phyloP scores from a whole-genome alignment of 2,329 filamentous ascomycete species.

The Graphilbum sp. region DNA sequence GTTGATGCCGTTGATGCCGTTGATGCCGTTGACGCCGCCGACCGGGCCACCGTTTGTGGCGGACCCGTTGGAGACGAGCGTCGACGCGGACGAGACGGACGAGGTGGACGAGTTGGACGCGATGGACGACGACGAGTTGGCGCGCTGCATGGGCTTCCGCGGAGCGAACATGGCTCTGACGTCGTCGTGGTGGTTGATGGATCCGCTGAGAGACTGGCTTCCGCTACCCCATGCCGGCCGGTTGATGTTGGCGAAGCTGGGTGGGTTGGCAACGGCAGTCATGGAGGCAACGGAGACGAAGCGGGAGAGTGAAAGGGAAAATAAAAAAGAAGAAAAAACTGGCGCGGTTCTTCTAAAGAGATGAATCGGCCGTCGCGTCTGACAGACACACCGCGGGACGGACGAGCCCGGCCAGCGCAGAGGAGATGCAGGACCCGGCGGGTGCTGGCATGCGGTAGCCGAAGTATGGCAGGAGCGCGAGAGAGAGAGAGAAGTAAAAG shows the following conservation, averaged over 20 bases:
- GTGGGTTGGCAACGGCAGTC: constrained; percentile 52
- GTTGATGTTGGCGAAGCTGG: constrained; percentile 45
- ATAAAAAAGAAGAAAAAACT: neutral
- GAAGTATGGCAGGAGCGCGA: too few species aligned
- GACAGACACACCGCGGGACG: too few species aligned
- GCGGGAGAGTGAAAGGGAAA: neutral
- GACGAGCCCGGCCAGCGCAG: too few species aligned
- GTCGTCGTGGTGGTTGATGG: constrained; percentile 71
- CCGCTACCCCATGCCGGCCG: constrained; percentile 50
- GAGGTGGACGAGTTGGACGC: constrained; percentile 46
- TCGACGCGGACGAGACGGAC: constrained; percentile 45
- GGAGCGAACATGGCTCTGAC: constrained; percentile 77
- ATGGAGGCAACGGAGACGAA: constrained; percentile 20
- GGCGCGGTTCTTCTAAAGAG: too few species aligned
- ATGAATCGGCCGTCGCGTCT: too few species aligned
- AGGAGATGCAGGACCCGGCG: too few species aligned
- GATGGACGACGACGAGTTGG: constrained; percentile 81
- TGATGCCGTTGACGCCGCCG: constrained; percentile 13
- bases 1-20: neutral
- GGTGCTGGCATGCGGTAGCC: too few species aligned
- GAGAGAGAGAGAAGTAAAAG: too few species aligned
- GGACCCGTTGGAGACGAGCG: constrained; percentile 40
- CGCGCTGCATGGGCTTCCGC: constrained; percentile 71
- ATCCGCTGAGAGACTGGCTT: constrained; percentile 29
- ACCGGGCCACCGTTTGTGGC: constrained; percentile 42